Evolutionary conservation across 768 basidiomycete species (phyloP).

Genomic region (Hericium rajendrae): DNA sequence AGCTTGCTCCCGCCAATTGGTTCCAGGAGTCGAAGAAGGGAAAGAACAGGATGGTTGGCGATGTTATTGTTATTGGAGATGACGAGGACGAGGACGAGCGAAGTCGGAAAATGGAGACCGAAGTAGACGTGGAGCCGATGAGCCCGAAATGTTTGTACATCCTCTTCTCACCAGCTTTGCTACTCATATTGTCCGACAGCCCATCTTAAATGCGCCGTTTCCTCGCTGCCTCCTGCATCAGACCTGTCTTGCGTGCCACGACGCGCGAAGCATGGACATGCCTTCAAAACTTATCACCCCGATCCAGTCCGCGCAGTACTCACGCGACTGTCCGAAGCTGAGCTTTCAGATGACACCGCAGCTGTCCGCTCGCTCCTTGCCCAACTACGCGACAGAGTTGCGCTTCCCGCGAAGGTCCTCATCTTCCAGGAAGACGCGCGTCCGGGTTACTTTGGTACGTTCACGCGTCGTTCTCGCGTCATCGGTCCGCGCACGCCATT

Average conservation of each 20-base stretch:
- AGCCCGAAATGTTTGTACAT: conserved; percentile 30
- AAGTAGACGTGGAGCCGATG: conserved; percentile 22
- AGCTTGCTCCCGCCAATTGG: conserved; percentile 65
- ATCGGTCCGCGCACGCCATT: conserved; percentile 84
- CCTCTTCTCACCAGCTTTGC: not conserved
- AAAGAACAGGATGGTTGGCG: conserved; percentile 17
- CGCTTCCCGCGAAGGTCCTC: conserved; percentile 70
- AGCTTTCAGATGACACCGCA: conserved; percentile 61
- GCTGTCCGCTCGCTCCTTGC: conserved; percentile 56
- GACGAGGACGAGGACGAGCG: conserved; percentile 32
- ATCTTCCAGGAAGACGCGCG: conserved; percentile 78
- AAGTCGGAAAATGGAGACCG: conserved; percentile 15
- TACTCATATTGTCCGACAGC: conserved; percentile 7
- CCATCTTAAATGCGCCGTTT: conserved; percentile 14
- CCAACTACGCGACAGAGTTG: conserved; percentile 48
- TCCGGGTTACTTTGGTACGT: conserved; percentile 93
- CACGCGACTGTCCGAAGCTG: conserved; percentile 62
- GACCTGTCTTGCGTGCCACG: conserved; percentile 1
- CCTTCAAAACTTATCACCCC: conserved; percentile 8
- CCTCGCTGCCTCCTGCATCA: conserved; percentile 12
- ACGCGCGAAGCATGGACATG: not conserved
- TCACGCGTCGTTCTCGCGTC: conserved; percentile 70
- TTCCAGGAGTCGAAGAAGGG: conserved; percentile 32
- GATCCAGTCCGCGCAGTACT: conserved; percentile 44
- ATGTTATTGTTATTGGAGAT: conserved; percentile 56